Base-by-base conservation (phyloP, 306 rosid genomes). In the Dryas drummondii region DNA sequence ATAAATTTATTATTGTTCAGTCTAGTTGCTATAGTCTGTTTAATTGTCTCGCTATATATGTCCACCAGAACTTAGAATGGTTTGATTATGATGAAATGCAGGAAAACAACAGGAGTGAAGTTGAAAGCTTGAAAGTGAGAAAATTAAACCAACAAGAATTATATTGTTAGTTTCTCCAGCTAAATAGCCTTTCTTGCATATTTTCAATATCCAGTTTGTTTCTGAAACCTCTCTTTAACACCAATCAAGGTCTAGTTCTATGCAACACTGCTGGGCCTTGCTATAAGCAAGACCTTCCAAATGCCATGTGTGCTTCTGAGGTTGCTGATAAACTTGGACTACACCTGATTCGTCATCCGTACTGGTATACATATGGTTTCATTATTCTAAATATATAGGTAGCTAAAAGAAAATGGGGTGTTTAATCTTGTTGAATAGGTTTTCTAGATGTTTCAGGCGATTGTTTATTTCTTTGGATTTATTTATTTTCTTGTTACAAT, bases 21-120 rank as follows among this genome's bases (percentile, higher is more conserved):
- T 13, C 55, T 16, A 5, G 69, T 16, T 62, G 44, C 57, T 53
- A 27, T 66, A 13, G 3, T 26, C 42, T 42, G 1, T 41, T 15
- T 9, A 66, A 10, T 15, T 9, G 68, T 58, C 51, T 63, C 37
- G 1, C 0, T 41, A 51, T 52, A 55, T 22, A 32, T 54, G 6
- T 26, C 46, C 47, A 8, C 12, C 4, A 9, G 37, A 47, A 27
- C 68, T 27, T 46, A 73, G 49, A 59, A 10, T 57, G 11, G 26
- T 12, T 62, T 81, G 64, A 65, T 75, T 70, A 55, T 54, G 76
- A 64, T 76, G 73, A 50, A 63, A 70, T 80, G 87, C 87, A 94
- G 98, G 98, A 94, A 79, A 91, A 94, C 83, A 94, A 94, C 76
- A 83, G 86, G 87, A 88, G 78, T 81, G 98, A 94, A 84, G 93